Percentiles rank a stretch among this genome's conserved stretches.
phyloP scores from a whole-genome alignment of 208 protist species.

The Leishmania arabica region DNA sequence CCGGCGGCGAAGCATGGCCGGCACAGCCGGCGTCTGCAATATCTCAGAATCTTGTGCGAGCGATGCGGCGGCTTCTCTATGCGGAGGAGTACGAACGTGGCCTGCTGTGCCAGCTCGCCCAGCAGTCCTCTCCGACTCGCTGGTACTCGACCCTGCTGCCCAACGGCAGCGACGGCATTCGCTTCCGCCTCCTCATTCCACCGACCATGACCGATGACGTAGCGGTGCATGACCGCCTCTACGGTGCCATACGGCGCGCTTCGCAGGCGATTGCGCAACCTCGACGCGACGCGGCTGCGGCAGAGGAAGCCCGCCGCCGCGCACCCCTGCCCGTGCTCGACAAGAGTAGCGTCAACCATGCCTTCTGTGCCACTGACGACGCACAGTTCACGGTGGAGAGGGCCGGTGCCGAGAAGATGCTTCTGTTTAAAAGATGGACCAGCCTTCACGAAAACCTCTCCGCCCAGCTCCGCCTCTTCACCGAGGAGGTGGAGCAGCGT shows the following conservation, averaged over 20 bases:
- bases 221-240: constrained; percentile 9
- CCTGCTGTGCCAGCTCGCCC: constrained; percentile 32
- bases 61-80: constrained; percentile 48
- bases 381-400: constrained; percentile 9
- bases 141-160: constrained; percentile 38
- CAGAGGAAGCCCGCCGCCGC: background rate
- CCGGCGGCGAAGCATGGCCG: background rate
- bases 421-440: constrained; percentile 31
- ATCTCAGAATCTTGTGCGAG: constrained; percentile 1
- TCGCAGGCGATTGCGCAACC: constrained; percentile 18
- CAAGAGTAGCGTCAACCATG: background rate
- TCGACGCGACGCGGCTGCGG: constrained; percentile 7
- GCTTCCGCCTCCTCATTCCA: constrained; percentile 16
- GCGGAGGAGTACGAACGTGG: constrained; percentile 56
- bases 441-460: constrained; percentile 26
- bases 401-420: constrained; percentile 32
- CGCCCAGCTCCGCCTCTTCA: constrained; percentile 32
- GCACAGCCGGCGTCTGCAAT: background rate
- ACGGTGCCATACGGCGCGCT: constrained; percentile 3
- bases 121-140: constrained; percentile 29
- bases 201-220: constrained; percentile 18
- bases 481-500: constrained; percentile 41
- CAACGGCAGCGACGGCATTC: constrained; percentile 19
- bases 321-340: background rate
- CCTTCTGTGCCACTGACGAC: background rate